Evolutionary conservation across 768 basidiomycete genomes (phyloP), one percentile per base, ranked within the genome.

Genomic region (Sarcomyxa edulis): DNA sequence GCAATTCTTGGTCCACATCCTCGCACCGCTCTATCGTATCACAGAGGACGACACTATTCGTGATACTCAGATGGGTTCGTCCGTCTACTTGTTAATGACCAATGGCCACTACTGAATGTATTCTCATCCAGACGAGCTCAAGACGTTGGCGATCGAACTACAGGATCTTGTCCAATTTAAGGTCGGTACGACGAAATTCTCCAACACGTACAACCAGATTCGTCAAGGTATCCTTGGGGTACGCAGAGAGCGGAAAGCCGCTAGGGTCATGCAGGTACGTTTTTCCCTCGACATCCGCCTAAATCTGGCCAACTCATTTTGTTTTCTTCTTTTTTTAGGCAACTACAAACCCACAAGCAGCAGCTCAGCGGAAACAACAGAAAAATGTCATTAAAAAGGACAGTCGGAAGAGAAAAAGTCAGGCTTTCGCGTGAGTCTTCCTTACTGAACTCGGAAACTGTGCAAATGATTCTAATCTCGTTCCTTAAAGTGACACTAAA

Each of bases 161-260:
- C 84, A 89, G 45, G 91, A 93, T 40, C 74, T 97, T 5, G 63
- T 99, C 3, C 94, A 93, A 55, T 58, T 62, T 32, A 91, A 90
- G 71, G 83, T 97, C 30, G 93, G 94, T 23, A 76, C 80, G n/a
- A 85, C 85, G 6, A 78, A 74, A 48, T 98, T 96, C 59, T 77
- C 92, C 1, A 58, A 59, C 8, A 72, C 73, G 0, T 96, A 96
- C 65, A 91, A 81, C 48, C 74, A 74, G 43, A 84, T 97, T 39
- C 72, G 92, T 26, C 84, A 91, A 53, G 67, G 74, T 21, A 75
- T 77, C 2, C 59, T 82, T 16, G 72, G 68, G 18, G 71, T 88
- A 10, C 74, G 82, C 39, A 72, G 82, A 39, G 88, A 85, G 32
- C 70, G 95, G 21, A 84, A 81, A 53, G 72, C 75, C 0, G 74